These are phyloP conservation scores for Mucor irregularis DNA, from an alignment of 371 early-diverging fungal species.

Conservation along the genomic window DNA sequence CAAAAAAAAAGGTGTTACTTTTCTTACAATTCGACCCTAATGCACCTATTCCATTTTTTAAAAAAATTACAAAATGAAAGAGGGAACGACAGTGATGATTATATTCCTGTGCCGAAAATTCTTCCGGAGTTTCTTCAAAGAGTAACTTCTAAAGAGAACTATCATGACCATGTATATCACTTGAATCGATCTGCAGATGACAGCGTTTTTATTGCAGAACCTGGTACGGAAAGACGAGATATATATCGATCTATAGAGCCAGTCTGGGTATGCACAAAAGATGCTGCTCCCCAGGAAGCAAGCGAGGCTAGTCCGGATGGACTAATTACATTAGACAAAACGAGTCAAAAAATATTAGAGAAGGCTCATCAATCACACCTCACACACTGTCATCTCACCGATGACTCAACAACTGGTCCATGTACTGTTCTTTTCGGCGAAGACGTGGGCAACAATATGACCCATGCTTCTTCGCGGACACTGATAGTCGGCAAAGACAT, in stretches of 20 bases:
- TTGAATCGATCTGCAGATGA: too few relatives aligned
- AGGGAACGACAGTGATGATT: too few relatives aligned
- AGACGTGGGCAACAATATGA: neutral
- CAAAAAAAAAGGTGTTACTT: too few relatives aligned
- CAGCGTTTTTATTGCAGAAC: neutral
- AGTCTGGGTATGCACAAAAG: neutral
- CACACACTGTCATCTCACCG: neutral
- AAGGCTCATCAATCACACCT: neutral
- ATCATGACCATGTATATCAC: too few relatives aligned
- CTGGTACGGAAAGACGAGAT: neutral
- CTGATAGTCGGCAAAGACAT: neutral
- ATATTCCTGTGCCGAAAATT: too few relatives aligned
- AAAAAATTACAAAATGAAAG: too few relatives aligned
- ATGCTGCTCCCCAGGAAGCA: neutral
- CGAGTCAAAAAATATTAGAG: neutral
- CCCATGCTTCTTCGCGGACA: neutral
- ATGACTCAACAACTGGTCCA: neutral
- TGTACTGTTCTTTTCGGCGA: neutral
- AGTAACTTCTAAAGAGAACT: too few relatives aligned
- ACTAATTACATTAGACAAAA: neutral
- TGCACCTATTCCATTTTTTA: too few relatives aligned
- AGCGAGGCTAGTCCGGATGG: neutral
- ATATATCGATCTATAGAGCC: neutral
- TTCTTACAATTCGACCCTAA: too few relatives aligned
- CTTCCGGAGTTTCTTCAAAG: too few relatives aligned